A percentile compares a stretch with the other conserved stretches of the same genome.
These are phyloP conservation scores for Fraxinus velutina DNA, from an alignment of 305 asterid species.

Conservation along the genomic window DNA sequence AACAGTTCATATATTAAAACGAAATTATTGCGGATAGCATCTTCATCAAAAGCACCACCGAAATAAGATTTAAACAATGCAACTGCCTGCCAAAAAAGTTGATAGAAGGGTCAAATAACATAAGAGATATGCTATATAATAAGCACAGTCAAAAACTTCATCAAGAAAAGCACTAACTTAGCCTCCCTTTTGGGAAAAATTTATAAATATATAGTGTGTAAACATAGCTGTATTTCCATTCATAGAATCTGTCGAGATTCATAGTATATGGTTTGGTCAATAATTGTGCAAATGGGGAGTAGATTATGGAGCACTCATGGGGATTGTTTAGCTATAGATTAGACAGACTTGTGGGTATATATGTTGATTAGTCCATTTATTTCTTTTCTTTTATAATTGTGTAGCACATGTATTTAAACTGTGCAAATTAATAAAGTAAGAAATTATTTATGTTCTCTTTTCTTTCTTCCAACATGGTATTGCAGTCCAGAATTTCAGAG, in stretches of 20 bases:
- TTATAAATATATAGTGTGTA: neutral
- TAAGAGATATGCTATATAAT: constrained; percentile 16
- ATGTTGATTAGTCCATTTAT: neutral
- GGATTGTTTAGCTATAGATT: neutral
- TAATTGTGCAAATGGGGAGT: neutral
- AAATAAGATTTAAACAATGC: constrained; percentile 86
- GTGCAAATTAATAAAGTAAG: neutral
- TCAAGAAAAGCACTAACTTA: neutral
- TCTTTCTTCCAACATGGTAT: neutral
- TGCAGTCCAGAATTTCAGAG: neutral
- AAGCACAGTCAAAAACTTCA: neutral
- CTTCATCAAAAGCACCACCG: constrained; percentile 99
- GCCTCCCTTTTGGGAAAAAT: neutral
- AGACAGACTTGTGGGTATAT: neutral
- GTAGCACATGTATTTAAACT: neutral
- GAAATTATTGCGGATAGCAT: constrained; percentile 94
- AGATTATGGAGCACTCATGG: neutral
- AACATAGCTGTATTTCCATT: neutral
- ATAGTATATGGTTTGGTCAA: neutral
- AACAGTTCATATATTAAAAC: constrained; percentile 89
- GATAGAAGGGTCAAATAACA: constrained; percentile 22
- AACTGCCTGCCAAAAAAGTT: constrained; percentile 71
- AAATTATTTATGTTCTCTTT: neutral
- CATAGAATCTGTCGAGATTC: neutral
- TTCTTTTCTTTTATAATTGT: neutral